Evolutionary conservation across 305 asterid genomes (phyloP).

Genomic region (Fraxinus nigra): DNA sequence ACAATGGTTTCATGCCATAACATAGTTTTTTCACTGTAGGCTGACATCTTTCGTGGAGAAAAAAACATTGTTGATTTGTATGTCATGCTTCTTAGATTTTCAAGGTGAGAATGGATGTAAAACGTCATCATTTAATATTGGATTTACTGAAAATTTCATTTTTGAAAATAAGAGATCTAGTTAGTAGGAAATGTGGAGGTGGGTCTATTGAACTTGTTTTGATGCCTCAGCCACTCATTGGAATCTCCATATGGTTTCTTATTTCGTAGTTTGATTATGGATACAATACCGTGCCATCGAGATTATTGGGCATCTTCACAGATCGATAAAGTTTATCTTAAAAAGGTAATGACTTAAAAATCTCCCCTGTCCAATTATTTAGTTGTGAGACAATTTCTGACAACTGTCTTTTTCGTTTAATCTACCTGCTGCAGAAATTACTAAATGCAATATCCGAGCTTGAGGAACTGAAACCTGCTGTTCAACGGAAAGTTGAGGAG

Average conservation of each 20-base stretch:
- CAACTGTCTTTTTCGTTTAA: conserved; percentile 5
- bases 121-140: conserved; percentile 9
- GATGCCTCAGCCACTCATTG: conserved; percentile 3
- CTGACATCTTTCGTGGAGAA: conserved; percentile 85
- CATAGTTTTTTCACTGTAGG: conserved; percentile 45
- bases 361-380: conserved; percentile 18
- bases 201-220: conserved; percentile 15
- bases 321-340: conserved; percentile 54
- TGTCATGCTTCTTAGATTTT: conserved; percentile 86
- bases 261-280: conserved; percentile 75
- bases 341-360: conserved; percentile 42
- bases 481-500: conserved; percentile 64
- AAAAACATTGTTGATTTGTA: conserved; percentile 72
- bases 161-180: conserved; percentile 2
- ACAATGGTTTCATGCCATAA: conserved; percentile 23
- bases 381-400: conserved; percentile 3
- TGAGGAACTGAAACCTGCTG: conserved; percentile 79
- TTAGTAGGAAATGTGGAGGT: conserved; percentile 25
- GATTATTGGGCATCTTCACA: conserved; percentile 63
- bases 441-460: conserved; percentile 67
- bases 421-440: conserved; percentile 51
- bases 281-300: conserved; percentile 91
- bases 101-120: conserved; percentile 65
- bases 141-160: conserved; percentile 18
- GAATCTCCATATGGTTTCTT: conserved; percentile 31